Evolutionary conservation across 2,329 filamentous ascomycete genomes (phyloP).

Genomic region (Hypoxylon sp.): DNA sequence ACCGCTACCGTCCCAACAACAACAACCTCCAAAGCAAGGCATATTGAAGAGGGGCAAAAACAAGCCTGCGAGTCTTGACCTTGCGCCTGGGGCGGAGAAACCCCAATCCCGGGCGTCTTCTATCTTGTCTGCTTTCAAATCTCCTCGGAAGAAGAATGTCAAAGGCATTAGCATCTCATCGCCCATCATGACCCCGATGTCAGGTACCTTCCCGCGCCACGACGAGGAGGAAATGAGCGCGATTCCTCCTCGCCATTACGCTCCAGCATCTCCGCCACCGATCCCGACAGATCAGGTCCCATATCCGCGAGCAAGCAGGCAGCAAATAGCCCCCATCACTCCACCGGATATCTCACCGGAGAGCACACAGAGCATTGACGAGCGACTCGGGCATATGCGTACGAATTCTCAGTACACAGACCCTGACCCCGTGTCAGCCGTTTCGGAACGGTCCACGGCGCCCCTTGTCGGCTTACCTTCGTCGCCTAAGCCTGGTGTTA

Average conservation of each 20-base stretch:
- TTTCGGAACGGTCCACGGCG: conserved; percentile 66
- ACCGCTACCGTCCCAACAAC: conserved; percentile 55
- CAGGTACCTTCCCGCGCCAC: conserved; percentile 70
- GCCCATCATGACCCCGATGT: conserved; percentile 75
- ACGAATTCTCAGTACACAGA: conserved; percentile 60
- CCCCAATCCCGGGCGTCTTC: conserved; percentile 71
- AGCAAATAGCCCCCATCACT: conserved; percentile 61
- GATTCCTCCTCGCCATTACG: conserved; percentile 72
- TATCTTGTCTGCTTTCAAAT: conserved; percentile 73
- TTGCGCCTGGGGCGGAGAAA: conserved; percentile 64
- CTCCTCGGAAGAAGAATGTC: conserved; percentile 67
- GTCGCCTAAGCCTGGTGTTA: conserved; percentile 60
- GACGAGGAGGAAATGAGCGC: conserved; percentile 70
- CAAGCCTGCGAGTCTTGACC: conserved; percentile 58
- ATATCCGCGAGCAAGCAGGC: conserved; percentile 54
- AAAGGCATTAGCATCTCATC: conserved; percentile 73
- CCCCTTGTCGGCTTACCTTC: conserved; percentile 67
- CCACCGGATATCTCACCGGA: conserved; percentile 64
- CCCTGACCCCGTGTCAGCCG: conserved; percentile 66
- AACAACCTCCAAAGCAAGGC: conserved; percentile 60
- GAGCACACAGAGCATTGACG: conserved; percentile 69
- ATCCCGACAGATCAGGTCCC: conserved; percentile 65
- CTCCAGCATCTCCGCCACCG: conserved; percentile 70
- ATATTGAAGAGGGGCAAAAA: conserved; percentile 61
- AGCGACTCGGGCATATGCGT: conserved; percentile 65